These are phyloP conservation scores for Barnettozyma sucrosica DNA, from an alignment of 805 yeast genomes.

Conservation along the genomic window DNA sequence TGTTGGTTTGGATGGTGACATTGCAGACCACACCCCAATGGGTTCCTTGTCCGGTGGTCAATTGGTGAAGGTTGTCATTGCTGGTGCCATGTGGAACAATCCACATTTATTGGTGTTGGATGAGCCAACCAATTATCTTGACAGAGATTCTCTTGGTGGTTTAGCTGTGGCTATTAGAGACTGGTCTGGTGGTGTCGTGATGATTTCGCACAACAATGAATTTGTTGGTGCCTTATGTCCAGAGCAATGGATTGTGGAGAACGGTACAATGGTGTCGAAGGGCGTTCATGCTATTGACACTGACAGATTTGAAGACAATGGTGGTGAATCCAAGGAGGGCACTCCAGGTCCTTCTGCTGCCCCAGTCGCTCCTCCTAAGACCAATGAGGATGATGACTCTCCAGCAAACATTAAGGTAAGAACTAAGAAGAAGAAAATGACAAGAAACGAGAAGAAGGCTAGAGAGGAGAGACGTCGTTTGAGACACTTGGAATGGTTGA, in stretches of 20 bases:
- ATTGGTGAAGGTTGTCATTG: conserved; percentile 95
- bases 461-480: conserved; percentile 92
- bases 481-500: conserved; percentile 91
- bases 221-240: conserved; percentile 97
- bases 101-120: conserved; percentile 94
- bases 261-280: conserved; percentile 82
- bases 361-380: conserved; percentile 35
- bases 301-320: conserved; percentile 78
- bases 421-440: conserved; percentile 91
- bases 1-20: conserved; percentile 95
- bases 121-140: conserved; percentile 97
- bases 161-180: conserved; percentile 96
- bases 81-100: conserved; percentile 99
- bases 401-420: conserved; percentile 95
- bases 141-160: conserved; percentile 97
- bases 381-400: conserved; percentile 69
- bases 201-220: conserved; percentile 97
- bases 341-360: conserved; percentile 36
- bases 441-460: conserved; percentile 90
- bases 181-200: conserved; percentile 97
- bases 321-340: conserved; percentile 40
- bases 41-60: conserved; percentile 98
- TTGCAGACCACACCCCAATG: conserved; percentile 96
- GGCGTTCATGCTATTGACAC: conserved; percentile 73
- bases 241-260: conserved; percentile 96